Conservation (phyloP, 1,139 yeast genomes). For the Scheffersomyces insectosa region DNA sequence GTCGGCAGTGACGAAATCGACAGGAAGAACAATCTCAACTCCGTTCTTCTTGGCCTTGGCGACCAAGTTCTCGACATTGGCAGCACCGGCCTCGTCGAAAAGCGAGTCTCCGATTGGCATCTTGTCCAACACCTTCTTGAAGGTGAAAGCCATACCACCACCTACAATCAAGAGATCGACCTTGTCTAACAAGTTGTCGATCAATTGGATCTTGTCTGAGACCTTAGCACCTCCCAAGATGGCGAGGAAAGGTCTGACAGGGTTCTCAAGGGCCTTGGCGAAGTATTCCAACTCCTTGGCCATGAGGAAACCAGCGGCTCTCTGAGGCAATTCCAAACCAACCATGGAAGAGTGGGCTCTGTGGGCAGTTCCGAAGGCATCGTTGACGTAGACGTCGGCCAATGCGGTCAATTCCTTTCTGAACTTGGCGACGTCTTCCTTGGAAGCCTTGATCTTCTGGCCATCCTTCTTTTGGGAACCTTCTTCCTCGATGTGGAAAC, state of each 20-base stretch:
- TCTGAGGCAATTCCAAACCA: constrained; percentile 88
- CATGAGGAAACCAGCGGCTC: constrained; percentile 97
- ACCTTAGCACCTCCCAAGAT: constrained; percentile 99
- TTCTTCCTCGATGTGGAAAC: constrained; percentile 97
- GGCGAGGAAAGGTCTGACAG: constrained; percentile 95
- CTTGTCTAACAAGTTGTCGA: constrained; percentile 94
- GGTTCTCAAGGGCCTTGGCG: constrained; percentile 96
- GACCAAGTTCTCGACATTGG: constrained; percentile 83
- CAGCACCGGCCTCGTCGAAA: constrained; percentile 89
- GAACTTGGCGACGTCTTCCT: constrained; percentile 79
- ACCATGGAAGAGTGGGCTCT: constrained; percentile 99
- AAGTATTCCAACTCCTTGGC: constrained; percentile 94
- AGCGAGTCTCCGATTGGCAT: constrained; percentile 87
- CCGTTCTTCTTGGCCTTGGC: constrained; percentile 94
- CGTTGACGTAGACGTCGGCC: constrained; percentile 95
- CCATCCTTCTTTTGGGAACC: constrained; percentile 85
- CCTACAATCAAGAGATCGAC: constrained; percentile 90
- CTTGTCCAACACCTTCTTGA: constrained; percentile 85
- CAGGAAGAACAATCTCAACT: constrained; percentile 89
- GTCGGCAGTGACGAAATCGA: constrained; percentile 93
- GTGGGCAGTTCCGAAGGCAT: constrained; percentile 98
- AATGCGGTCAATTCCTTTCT: constrained; percentile 82
- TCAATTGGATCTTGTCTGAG: constrained; percentile 94
- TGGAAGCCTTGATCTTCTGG: constrained; percentile 84
- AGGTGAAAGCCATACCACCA: constrained; percentile 99